phyloP scores from a whole-genome alignment of 192 early-diverging fungal genomes.

The Lobosporangium transversale region DNA sequence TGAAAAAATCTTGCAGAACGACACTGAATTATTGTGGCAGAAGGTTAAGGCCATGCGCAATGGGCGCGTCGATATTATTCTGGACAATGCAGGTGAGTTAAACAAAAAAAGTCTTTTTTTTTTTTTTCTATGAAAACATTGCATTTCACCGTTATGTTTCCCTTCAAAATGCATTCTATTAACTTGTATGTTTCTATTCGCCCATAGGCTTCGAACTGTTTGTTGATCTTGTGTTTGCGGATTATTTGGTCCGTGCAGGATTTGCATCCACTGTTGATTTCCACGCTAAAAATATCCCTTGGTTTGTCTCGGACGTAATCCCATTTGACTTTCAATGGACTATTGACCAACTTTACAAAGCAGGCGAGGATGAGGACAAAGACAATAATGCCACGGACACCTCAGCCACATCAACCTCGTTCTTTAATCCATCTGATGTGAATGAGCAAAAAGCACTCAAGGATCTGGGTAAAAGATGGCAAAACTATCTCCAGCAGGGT shows the following conservation, averaged over 20 bases:
- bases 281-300: constrained; percentile 89
- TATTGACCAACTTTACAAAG: constrained; percentile 48
- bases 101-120: background rate
- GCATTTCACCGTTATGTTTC: background rate
- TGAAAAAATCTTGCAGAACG: constrained; percentile 76
- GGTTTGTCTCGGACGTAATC: constrained; percentile 98
- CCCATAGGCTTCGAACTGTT: constrained; percentile 93
- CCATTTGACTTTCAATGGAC: constrained; percentile 82
- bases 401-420: constrained; percentile 5
- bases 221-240: constrained; percentile 87
- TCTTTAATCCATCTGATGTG: constrained; percentile 43
- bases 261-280: constrained; percentile 77
- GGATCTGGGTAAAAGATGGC: constrained; percentile 71
- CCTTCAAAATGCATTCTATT: too few relatives aligned
- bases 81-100: constrained; percentile 85
- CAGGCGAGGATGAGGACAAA: background rate
- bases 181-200: too few relatives aligned
- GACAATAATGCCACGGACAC: background rate
- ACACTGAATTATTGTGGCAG: constrained; percentile 72
- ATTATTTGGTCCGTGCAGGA: constrained; percentile 78
- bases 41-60: constrained; percentile 61
- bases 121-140: background rate
- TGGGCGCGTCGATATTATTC: constrained; percentile 81
- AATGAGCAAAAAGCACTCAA: constrained; percentile 57
- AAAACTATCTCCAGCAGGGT: constrained; percentile 67